A percentile compares a stretch with the other conserved stretches of the same genome.
Evolutionary conservation across 2,329 filamentous ascomycete species (phyloP).

Genomic region (Fusarium lateritium): DNA sequence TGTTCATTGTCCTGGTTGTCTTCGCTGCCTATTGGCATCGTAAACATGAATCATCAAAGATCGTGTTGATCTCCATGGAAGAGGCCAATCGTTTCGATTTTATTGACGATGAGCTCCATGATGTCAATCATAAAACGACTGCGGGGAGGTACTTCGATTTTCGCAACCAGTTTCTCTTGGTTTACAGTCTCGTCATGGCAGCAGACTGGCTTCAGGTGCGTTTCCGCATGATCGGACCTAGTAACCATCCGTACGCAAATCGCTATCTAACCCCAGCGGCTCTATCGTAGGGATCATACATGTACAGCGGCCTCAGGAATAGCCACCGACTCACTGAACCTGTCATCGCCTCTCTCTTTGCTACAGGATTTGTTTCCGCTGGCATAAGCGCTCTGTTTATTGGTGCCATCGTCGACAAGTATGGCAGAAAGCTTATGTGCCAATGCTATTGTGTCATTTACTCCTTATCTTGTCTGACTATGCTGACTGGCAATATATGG

Average conservation of each 20-base stretch:
- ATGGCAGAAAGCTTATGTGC: conserved; percentile 2
- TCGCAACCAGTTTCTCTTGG: not conserved
- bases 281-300: accelerated
- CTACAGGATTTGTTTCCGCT: not conserved
- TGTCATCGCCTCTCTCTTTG: not conserved
- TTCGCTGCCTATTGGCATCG: not conserved
- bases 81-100: not conserved
- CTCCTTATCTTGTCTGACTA: not conserved
- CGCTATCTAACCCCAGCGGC: accelerated
- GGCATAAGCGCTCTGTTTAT: not conserved
- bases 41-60: not conserved
- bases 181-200: not conserved
- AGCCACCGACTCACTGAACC: not conserved
- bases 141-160: not conserved
- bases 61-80: not conserved
- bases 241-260: accelerated
- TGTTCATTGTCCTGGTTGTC: not conserved
- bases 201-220: conserved; percentile 11
- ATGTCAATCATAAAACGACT: not conserved
- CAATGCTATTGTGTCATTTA: not conserved
- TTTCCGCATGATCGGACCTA: accelerated
- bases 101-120: conserved; percentile 9
- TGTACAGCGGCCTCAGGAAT: conserved; percentile 2
- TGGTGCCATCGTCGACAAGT: not conserved
- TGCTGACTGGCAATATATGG: accelerated